Base-by-base conservation (phyloP, 108 stramenopile species). In the Skeletonema costatum region DNA sequence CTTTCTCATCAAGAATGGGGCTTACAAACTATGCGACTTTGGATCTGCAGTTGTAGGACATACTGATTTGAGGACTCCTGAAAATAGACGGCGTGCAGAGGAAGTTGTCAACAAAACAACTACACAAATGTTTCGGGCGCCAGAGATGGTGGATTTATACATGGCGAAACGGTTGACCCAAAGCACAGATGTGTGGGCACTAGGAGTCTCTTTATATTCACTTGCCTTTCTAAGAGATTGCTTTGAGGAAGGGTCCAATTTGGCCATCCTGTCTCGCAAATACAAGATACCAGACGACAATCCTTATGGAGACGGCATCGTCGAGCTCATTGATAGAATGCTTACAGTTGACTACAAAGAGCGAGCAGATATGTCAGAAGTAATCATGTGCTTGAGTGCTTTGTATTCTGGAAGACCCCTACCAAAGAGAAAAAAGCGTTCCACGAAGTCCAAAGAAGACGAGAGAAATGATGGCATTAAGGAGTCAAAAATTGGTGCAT, bases 131-230 rank as follows among this genome's bases (percentile, higher is more conserved):
- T 98, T 96, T 82, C 90, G 98, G 8, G 90, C 96, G 11, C 98
- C 98, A 7, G 98, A 98, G 76, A 97, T 98, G 98, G 95, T 97
- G 5, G 98, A 98, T 84, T 81, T 98, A 16, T 96, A 91, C 88
- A 90, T 96, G 86, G 71, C 92, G 11, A 90, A 90, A 53, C 80
- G 91, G 38, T 82, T 98, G 59, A 96, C 93, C 2, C 90, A 94
- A 77, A 84, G 85, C 19, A 95, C 97, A 7, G 98, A 98, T 78
- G 89, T 98, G 30, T 98, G 98, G 98, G 98, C 98, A 13, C 68
- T 98, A 76, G 98, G 98, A 46, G 96, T 95, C 75, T 92, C 94
- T 59, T 82, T 97, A 35, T 97, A 92, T 71, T 89, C 94, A 9
- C 58, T 97, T 36, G 88, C 91, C 32, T 97, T 87, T 74, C 74